Evolutionary conservation across 331 rosid genomes (phyloP).

Genomic region (Phaseolus coccineus): DNA sequence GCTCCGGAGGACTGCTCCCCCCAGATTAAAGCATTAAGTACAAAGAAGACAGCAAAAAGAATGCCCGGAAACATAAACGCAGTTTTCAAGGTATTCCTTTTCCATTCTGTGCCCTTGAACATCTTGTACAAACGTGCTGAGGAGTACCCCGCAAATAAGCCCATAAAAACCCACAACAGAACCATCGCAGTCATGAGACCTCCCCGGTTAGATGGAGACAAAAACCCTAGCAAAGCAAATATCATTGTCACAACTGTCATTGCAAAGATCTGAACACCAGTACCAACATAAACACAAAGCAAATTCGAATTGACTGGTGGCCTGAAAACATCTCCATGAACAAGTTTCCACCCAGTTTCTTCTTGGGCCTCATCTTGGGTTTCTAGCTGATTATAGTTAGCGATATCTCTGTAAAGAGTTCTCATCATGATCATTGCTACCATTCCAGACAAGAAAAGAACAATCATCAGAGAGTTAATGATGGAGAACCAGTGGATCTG

Average conservation of each 20-base stretch:
- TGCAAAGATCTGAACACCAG: slow-evolving; percentile 94
- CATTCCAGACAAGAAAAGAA: slow-evolving; percentile 99
- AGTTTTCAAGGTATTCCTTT: slow-evolving; percentile 94
- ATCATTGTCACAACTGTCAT: slow-evolving; percentile 98
- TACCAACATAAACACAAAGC: slow-evolving; percentile 94
- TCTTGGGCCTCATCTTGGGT: slow-evolving; percentile 99
- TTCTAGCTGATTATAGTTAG: slow-evolving; percentile 97
- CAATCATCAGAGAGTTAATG: slow-evolving; percentile 97
- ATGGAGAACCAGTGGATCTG: slow-evolving; percentile 99
- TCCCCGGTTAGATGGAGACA: slow-evolving; percentile 99
- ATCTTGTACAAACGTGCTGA: slow-evolving; percentile 97
- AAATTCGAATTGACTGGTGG: slow-evolving; percentile 87
- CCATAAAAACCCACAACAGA: slow-evolving; percentile 99
- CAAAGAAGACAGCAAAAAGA: slow-evolving; percentile 86
- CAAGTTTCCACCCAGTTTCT: slow-evolving; percentile 99
- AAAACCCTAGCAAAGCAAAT: slow-evolving; percentile 94
- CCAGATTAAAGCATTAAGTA: slow-evolving; percentile 96
- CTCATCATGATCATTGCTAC: slow-evolving; percentile 99
- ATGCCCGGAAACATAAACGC: slow-evolving; percentile 99
- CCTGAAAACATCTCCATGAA: slow-evolving; percentile 96
- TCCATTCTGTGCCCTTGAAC: slow-evolving; percentile 99
- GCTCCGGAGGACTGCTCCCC: slow-evolving; percentile 98
- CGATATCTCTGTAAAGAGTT: slow-evolving; percentile 94
- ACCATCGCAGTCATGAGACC: slow-evolving; percentile 99
- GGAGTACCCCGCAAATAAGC: slow-evolving; percentile 95